Base-by-base conservation (phyloP, 306 rosid genomes). In the Prunus mira region DNA sequence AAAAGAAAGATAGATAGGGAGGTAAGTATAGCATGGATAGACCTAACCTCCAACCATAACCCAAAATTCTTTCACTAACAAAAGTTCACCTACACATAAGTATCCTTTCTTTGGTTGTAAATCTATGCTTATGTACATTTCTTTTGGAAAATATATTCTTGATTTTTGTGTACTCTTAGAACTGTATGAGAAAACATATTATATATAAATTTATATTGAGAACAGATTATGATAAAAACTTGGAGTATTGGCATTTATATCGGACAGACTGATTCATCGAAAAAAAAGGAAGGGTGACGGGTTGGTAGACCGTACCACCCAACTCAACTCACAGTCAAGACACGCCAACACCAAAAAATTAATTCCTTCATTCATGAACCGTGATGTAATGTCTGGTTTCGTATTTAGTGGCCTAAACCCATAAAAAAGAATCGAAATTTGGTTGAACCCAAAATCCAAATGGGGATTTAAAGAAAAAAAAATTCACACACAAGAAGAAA, bases 1-100 rank as follows among this genome's bases (percentile, higher is more conserved):
- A 12, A 30, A 30, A 9, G 64, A 25, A 34, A 25, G 80, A 41
- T 17, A 43, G 49, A 67, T 2, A 15, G 12, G 71, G 70, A 51
- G 62, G 83, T 24, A 14, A 79, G 80, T 73, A 56, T 25, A 62
- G 76, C 84, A 78, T 82, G 83, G 79, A 72, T 69, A 51, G 49
- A 81, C 90, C 97, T 79, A 91, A 87, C 84, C 27, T 57, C 86
- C 88, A 88, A 83, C 91, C 65, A 79, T 24, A 80, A 64, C 65
- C 80, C 45, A 75, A 76, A 69, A 75, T 24, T 41, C 22, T 64
- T 79, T 71, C 41, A 54, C 55, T 57, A 81, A 54, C 14, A 74
- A 63, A 43, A 32, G 10, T 20, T 41, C 70, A 69, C 74, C 80
- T 56, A 79, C 51, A 8, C 6, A 2, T 1, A 49, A 11, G 3